Conservation (phyloP, 148 eudicot species). For the Pharnaceum exiguum region DNA sequence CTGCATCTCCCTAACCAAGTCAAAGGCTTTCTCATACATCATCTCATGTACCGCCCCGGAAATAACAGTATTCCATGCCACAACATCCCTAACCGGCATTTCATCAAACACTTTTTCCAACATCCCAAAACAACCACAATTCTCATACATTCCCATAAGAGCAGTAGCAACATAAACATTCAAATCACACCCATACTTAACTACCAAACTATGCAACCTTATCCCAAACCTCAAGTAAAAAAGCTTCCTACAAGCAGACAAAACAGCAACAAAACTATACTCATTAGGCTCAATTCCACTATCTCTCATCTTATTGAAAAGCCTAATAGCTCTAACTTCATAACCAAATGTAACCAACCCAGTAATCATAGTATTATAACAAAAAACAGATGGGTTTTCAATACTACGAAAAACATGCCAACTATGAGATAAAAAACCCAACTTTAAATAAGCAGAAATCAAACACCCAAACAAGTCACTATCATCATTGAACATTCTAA, state of each 20-base stretch:
- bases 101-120: slow-evolving; percentile 53
- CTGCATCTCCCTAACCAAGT: slow-evolving; percentile 45
- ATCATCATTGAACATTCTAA: slow-evolving; percentile 55
- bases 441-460: slow-evolving; percentile 50
- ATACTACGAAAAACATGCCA: slow-evolving; percentile 36
- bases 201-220: slow-evolving; percentile 58
- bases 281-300: slow-evolving; percentile 60
- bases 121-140: slow-evolving; percentile 45
- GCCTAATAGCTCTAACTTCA: slow-evolving; percentile 43
- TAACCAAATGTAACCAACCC: slow-evolving; percentile 43
- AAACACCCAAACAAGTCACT: slow-evolving; percentile 35
- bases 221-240: slow-evolving; percentile 40
- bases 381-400: slow-evolving; percentile 57
- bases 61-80: slow-evolving; percentile 78
- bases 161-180: slow-evolving; percentile 53
- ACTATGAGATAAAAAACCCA: slow-evolving; percentile 45
- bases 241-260: slow-evolving; percentile 61
- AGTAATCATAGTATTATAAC: slow-evolving; percentile 53
- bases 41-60: slow-evolving; percentile 41
- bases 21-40: slow-evolving; percentile 53
- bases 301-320: slow-evolving; percentile 54
- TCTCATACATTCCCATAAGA: slow-evolving; percentile 53
- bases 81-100: slow-evolving; percentile 63
- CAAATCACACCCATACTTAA: slow-evolving; percentile 45
- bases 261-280: slow-evolving; percentile 63